These are phyloP conservation scores for Penicillium coffeae DNA, from an alignment of 495 filamentous ascomycete species.

Conservation along the genomic window DNA sequence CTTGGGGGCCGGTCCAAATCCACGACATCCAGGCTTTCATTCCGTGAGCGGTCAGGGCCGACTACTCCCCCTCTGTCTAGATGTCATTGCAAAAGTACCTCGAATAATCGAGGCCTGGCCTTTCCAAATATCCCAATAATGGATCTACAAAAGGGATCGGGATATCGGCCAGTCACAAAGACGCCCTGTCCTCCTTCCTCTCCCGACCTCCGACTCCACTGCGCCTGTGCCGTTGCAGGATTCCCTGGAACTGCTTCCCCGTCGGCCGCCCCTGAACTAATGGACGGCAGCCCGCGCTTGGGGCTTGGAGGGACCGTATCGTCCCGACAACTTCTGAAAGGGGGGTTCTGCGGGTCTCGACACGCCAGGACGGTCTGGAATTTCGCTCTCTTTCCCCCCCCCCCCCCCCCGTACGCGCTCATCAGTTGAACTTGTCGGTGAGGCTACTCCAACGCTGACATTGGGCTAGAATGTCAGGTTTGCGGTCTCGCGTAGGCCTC, in stretches of 20 bases:
- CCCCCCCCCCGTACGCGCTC: background rate
- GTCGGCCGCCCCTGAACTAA: conserved; percentile 29
- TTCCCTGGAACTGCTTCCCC: conserved; percentile 28
- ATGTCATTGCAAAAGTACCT: conserved; percentile 1
- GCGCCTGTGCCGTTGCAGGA: conserved; percentile 17
- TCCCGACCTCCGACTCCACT: background rate
- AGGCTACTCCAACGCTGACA: conserved; percentile 1
- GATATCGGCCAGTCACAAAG: conserved; percentile 12
- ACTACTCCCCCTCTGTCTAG: background rate
- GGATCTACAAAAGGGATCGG: conserved; percentile 25
- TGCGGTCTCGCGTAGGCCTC: background rate
- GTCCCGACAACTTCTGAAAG: conserved; percentile 26
- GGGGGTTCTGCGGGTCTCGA: conserved; percentile 2
- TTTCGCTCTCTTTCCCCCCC: conserved; percentile 6
- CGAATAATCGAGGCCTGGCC: background rate
- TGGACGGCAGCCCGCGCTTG: conserved; percentile 15
- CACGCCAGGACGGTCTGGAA: conserved; percentile 25
- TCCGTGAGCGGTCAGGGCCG: background rate
- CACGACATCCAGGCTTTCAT: conserved; percentile 14
- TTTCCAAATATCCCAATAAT: conserved; percentile 20
- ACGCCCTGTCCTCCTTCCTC: background rate
- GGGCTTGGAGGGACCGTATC: conserved; percentile 16
- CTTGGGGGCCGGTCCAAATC: conserved; percentile 6
- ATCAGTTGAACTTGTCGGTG: conserved; percentile 19
- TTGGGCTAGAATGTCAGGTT: background rate